Base-by-base conservation (phyloP, 2,329 filamentous ascomycete genomes). In the Paraphoma sp. region DNA sequence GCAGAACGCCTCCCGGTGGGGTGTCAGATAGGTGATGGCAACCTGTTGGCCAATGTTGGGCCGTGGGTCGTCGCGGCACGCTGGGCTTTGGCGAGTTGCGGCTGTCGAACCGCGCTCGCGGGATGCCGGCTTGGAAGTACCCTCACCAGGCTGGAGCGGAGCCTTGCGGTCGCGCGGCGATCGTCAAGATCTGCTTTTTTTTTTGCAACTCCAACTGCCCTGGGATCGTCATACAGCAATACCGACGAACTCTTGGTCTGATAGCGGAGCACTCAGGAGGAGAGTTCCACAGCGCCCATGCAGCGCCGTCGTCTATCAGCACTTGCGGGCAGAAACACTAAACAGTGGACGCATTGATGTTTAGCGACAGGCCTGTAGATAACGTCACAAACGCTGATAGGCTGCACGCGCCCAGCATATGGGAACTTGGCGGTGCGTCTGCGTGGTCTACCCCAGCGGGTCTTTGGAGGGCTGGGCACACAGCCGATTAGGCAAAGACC, bases 81-180 rank as follows among this genome's bases (percentile, higher is more conserved):
- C 51, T 50, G 42, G 51, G 50, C 41, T 55, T 59, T 52, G 53
- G 64, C 55, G 46, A 55, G 36, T 49, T 58, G 55, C 48, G 51
- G 59, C 58, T 57, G 60, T 63, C 62, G 63, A 68, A 67, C 71
- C 69, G 62, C 58, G 53, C 49, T 56, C 65, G 68, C 65, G 71
- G 70, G 67, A 72, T 69, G 67, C 47, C 58, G 31, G 40, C 53
- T 23, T 23, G 23, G 10, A 17, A n/a, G 17, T 36, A 28, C 44
- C 23, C 29, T n/a, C 4, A 33, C 23, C 43, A 30, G 48, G 36
- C 48, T 33, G 17, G 23, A 44, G n/a, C 16, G 23, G 8, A 16
- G 28, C 7, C 11, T 40, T 40, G 10, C 45, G 40, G 45, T 17
- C 18, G n/a, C 33, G 33, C 5, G 17, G 28, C 14, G 45, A 47